Evolutionary conservation across 1,284 basidiomycete genomes (phyloP).

Genomic region (Rhodotorula mucilaginosa): DNA sequence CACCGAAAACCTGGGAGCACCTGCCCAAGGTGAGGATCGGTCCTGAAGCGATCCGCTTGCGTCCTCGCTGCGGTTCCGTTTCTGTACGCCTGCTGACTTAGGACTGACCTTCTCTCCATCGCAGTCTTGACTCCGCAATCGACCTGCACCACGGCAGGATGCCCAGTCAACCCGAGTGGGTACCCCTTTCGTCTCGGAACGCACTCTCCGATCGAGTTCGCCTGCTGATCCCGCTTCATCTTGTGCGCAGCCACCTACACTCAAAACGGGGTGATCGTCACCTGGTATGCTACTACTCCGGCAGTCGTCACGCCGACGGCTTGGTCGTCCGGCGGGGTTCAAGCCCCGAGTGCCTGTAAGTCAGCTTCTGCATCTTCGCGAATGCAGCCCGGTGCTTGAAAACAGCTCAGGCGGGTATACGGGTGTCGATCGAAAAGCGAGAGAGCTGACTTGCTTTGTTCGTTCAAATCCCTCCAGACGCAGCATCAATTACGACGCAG

Average conservation of each 20-base stretch:
- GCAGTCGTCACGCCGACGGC: conserved; percentile 20
- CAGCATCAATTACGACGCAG: conserved; percentile 24
- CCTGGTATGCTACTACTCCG: conserved; percentile 34
- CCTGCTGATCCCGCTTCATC: background rate
- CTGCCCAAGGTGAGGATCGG: background rate
- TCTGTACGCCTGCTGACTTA: too few species aligned
- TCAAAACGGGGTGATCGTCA: conserved; percentile 13
- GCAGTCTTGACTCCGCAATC: conserved; percentile 4
- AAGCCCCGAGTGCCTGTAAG: conserved; percentile 5
- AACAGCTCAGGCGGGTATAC: too few species aligned
- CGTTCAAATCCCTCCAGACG: conserved; percentile 8
- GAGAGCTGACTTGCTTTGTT: too few species aligned
- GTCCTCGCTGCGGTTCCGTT: too few species aligned
- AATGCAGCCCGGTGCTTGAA: too few species aligned
- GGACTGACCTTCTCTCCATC: background rate
- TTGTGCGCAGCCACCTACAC: conserved; percentile 15
- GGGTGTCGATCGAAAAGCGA: too few species aligned
- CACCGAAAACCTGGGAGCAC: conserved; percentile 2
- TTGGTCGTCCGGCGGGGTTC: conserved; percentile 12
- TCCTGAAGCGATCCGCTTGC: too few species aligned
- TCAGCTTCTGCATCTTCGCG: background rate
- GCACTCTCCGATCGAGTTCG: too few species aligned
- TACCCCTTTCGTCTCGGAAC: background rate
- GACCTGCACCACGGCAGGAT: conserved; percentile 31
- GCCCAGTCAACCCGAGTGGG: conserved; percentile 23